phyloP scores from a whole-genome alignment of 2,329 filamentous ascomycete genomes.

The Alternaria postmessia region DNA sequence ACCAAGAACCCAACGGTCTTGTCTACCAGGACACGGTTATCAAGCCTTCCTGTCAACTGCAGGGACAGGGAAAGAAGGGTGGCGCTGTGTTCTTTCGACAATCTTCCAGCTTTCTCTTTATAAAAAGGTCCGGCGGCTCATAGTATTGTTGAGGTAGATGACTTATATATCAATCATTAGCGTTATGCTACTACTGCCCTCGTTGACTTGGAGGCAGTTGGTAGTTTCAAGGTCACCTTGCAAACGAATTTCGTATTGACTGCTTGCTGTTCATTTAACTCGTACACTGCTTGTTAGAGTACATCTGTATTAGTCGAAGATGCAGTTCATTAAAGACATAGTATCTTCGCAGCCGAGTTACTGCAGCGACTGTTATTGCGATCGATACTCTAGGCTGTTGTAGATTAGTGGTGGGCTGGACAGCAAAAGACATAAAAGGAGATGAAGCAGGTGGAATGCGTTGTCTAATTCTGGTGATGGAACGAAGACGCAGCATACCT shows the following conservation, averaged over 20 bases:
- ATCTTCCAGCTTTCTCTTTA: too few relatives aligned
- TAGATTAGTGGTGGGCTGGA: not conserved
- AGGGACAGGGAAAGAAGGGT: too few relatives aligned
- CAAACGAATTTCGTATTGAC: not conserved
- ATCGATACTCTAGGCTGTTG: not conserved
- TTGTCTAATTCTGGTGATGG: not conserved
- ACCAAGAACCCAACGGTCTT: not conserved
- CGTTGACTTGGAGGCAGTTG: not conserved
- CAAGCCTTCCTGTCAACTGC: not conserved
- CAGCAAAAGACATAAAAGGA: not conserved
- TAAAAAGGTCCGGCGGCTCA: too few relatives aligned
- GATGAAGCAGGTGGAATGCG: not conserved
- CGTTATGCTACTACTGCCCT: too few relatives aligned
- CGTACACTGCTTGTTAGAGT: not conserved
- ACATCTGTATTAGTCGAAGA: not conserved
- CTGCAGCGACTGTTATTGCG: not conserved
- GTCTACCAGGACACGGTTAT: not conserved
- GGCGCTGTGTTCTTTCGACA: too few relatives aligned
- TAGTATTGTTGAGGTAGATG: too few relatives aligned
- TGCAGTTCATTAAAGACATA: not conserved
- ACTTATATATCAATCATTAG: too few relatives aligned
- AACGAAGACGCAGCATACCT: not conserved
- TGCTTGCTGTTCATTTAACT: not conserved
- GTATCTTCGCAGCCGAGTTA: not conserved
- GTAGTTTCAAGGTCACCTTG: not conserved